A percentile compares a stretch with the other conserved stretches of the same genome.
phyloP scores from a whole-genome alignment of 495 filamentous ascomycete species.

The Daldinia vernicosa region DNA sequence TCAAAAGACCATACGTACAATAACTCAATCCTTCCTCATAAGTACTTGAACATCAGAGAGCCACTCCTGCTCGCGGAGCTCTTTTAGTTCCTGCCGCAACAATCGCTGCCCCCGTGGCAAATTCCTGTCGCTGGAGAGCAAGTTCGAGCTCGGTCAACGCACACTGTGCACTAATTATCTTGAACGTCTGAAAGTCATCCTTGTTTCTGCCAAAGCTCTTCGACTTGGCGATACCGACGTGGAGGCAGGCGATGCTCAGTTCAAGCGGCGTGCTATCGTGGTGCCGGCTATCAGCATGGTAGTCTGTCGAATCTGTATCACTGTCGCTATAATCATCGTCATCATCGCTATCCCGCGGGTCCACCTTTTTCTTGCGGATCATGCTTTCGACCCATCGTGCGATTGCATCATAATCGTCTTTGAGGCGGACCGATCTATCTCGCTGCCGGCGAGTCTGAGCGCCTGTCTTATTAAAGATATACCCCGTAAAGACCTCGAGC shows the following conservation, averaged over 20 bases:
- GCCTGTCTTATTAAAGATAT: conserved; percentile 71
- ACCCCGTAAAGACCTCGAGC: conserved; percentile 78
- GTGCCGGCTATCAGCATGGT: neutral
- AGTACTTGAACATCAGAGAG: neutral
- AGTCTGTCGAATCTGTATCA: neutral
- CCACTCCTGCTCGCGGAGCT: neutral
- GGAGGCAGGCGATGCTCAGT: conserved; percentile 53
- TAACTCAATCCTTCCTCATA: neutral
- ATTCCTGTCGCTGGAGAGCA: conserved; percentile 19
- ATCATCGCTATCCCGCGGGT: conserved; percentile 43
- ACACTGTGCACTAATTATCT: conserved; percentile 51
- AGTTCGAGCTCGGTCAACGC: conserved; percentile 49
- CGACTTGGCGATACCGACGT: conserved; percentile 28
- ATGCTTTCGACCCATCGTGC: conserved; percentile 54
- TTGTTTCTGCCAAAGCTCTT: conserved; percentile 19
- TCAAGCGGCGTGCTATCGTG: conserved; percentile 42
- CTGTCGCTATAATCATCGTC: neutral
- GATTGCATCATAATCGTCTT: conserved; percentile 67
- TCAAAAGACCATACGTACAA: neutral
- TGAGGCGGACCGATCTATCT: conserved; percentile 68
- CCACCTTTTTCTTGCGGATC: conserved; percentile 54
- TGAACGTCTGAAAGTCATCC: conserved; percentile 50
- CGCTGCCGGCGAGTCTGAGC: conserved; percentile 67
- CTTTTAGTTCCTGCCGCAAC: neutral
- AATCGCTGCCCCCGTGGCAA: conserved; percentile 22